These are phyloP conservation scores for Dendrobium officinale DNA, from an alignment of 106 monocot species.

Conservation along the genomic window DNA sequence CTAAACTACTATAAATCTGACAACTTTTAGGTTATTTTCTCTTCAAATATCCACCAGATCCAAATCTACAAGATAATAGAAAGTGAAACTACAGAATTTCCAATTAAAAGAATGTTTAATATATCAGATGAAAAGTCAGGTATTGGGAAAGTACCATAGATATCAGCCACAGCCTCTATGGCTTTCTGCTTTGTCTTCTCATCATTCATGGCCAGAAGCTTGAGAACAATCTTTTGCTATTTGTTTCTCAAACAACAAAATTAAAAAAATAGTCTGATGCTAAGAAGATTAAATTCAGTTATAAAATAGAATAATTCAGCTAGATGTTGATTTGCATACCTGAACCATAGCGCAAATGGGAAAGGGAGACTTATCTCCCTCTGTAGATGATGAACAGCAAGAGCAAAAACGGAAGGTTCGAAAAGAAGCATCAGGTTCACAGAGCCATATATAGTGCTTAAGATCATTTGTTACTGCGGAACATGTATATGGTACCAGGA, in stretches of 20 bases:
- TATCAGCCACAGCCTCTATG: slow-evolving; percentile 51
- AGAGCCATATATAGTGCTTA: no score
- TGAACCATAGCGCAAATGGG: background rate
- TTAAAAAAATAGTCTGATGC: background rate
- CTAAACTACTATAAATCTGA: no score
- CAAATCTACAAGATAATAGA: no score
- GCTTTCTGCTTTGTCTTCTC: slow-evolving; percentile 55
- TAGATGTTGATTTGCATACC: background rate
- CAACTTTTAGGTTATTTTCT: no score
- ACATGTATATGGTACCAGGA: no score
- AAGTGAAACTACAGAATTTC: no score
- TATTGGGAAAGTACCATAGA: slow-evolving; percentile 28
- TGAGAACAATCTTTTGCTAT: slow-evolving; percentile 52
- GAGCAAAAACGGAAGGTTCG: no score
- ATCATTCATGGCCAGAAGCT: slow-evolving; percentile 45
- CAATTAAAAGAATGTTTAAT: background rate
- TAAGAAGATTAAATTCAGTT: background rate
- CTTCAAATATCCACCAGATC: no score
- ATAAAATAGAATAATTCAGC: background rate
- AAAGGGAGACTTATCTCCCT: no score
- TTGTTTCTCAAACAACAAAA: background rate
- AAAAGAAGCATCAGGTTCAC: no score
- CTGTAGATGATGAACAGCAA: no score
- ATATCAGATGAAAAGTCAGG: background rate
- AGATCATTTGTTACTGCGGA: no score